phyloP scores from a whole-genome alignment of 148 eudicot species.

The Rhododendron mucronatum region DNA sequence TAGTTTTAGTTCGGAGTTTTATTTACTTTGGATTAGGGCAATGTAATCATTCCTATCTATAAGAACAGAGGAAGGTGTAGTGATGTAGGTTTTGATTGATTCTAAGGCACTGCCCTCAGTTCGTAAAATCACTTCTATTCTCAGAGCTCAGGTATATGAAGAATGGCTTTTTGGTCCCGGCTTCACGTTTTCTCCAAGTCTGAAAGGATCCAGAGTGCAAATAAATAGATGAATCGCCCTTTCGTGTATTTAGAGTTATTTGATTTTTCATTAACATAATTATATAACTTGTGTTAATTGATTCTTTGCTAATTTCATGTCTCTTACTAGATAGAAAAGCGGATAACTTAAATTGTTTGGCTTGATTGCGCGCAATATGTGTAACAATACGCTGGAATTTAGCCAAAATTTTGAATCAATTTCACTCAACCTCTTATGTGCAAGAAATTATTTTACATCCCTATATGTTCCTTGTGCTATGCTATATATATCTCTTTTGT shows the following conservation, averaged over 20 bases:
- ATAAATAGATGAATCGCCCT: too few species aligned
- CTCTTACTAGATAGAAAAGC: not conserved
- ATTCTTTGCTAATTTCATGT: not conserved
- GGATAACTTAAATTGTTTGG: not conserved
- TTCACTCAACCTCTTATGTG: conserved; percentile 13
- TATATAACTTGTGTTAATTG: not conserved
- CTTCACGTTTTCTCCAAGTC: not conserved
- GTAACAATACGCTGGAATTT: not conserved
- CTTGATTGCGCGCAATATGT: not conserved
- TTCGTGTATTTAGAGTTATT: not conserved
- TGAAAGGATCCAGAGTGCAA: too few species aligned
- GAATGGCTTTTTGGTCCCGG: not conserved
- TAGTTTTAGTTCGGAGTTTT: not conserved
- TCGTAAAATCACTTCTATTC: not conserved
- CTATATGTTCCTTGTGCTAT: not conserved
- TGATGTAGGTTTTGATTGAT: not conserved
- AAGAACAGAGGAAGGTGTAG: not conserved
- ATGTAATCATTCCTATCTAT: not conserved
- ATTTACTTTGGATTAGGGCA: not conserved
- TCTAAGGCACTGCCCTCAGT: not conserved
- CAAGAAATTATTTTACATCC: conserved; percentile 21
- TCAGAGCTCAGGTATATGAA: not conserved
- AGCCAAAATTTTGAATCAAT: conserved; percentile 4
- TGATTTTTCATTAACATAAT: not conserved
- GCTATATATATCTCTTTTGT: conserved; percentile 17